phyloP scores from a whole-genome alignment of 179 eudicot species.

The Beta corolliflora region DNA sequence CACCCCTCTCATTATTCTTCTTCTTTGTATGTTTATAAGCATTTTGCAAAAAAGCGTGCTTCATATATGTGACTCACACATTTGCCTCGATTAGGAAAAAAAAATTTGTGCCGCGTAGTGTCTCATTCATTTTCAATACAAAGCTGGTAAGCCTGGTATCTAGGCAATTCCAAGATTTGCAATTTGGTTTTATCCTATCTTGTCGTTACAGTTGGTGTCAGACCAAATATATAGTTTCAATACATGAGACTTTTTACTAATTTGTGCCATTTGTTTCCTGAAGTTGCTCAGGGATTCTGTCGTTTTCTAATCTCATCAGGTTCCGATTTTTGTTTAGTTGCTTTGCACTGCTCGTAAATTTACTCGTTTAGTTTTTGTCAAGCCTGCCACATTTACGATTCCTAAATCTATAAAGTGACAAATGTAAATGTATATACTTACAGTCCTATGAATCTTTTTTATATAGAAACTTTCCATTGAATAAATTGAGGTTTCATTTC shows the following conservation, averaged over 20 bases:
- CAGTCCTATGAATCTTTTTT: not conserved
- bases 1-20: not conserved
- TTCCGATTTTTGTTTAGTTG: not conserved
- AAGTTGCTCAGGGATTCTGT: constrained; percentile 12
- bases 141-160: too few relatives aligned
- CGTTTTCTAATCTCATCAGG: constrained; percentile 4
- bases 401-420: constrained; percentile 2
- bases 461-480: not conserved
- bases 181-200: not conserved
- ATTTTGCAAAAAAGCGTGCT: not conserved
- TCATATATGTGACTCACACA: not conserved
- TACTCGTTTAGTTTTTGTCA: not conserved
- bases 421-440: constrained; percentile 7
- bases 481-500: not conserved
- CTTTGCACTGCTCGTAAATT: not conserved
- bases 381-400: not conserved
- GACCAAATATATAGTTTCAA: not conserved
- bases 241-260: not conserved
- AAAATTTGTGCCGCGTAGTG: not conserved
- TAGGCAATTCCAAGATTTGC: not conserved
- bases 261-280: not conserved
- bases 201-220: not conserved
- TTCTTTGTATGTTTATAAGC: not conserved
- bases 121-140: not conserved
- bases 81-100: not conserved